Percentiles rank a stretch among this genome's conserved stretches.
Conservation (phyloP, 768 basidiomycete species). For the Tulasnella sp. region DNA sequence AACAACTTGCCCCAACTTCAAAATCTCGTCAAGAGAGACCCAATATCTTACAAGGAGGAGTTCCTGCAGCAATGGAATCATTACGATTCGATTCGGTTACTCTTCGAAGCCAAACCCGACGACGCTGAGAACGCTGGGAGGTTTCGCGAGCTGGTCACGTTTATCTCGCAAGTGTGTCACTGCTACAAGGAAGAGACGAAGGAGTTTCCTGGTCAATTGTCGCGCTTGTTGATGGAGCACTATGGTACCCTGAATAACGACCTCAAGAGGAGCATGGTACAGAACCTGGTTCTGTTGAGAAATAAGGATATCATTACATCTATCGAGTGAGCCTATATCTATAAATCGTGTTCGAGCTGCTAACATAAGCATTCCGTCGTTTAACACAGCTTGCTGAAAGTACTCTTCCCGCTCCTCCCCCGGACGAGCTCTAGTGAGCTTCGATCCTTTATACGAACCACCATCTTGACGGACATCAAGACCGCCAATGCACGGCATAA, state of each 20-base stretch:
- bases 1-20: constrained; percentile 94
- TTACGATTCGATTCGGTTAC: constrained; percentile 83
- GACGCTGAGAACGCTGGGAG: constrained; percentile 71
- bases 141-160: constrained; percentile 85
- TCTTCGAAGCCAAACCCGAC: constrained; percentile 79
- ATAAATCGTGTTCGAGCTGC: too few relatives aligned
- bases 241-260: constrained; percentile 77
- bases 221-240: constrained; percentile 74
- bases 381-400: constrained; percentile 89
- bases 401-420: constrained; percentile 94
- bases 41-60: constrained; percentile 87
- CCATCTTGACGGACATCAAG: constrained; percentile 90
- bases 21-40: constrained; percentile 95
- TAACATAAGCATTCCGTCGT: too few relatives aligned
- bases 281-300: constrained; percentile 89
- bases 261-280: constrained; percentile 80
- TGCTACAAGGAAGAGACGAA: constrained; percentile 93
- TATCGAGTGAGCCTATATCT: too few relatives aligned
- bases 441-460: constrained; percentile 84
- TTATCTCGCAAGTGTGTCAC: constrained; percentile 91
- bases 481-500: constrained; percentile 85
- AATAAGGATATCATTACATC: constrained; percentile 93
- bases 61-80: constrained; percentile 97
- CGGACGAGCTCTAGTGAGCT: constrained; percentile 85
- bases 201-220: constrained; percentile 80